These are phyloP conservation scores for Botrytis sinoallii DNA, from an alignment of 2,329 filamentous ascomycete genomes.

Conservation along the genomic window DNA sequence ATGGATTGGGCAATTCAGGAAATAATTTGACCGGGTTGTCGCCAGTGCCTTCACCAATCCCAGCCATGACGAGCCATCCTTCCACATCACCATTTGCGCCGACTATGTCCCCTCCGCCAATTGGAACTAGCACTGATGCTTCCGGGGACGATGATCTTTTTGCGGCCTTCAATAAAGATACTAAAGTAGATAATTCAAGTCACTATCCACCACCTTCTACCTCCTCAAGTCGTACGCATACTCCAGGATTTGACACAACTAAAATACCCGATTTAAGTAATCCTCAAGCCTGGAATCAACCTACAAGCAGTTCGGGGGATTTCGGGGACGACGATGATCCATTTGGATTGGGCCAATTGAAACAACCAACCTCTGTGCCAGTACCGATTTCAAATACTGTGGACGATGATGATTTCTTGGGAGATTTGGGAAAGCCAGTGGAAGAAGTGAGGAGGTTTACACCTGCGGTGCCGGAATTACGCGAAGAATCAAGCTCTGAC, in stretches of 20 bases:
- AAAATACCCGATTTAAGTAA: constrained; percentile 51
- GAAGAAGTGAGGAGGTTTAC: constrained; percentile 55
- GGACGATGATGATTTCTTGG: constrained; percentile 65
- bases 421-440: constrained; percentile 61
- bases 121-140: constrained; percentile 24
- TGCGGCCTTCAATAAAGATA: constrained; percentile 64
- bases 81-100: constrained; percentile 33
- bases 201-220: constrained; percentile 57
- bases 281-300: constrained; percentile 51
- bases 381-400: constrained; percentile 33
- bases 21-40: constrained; percentile 43
- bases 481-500: constrained; percentile 26
- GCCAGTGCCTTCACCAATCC: constrained; percentile 47
- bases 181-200: constrained; percentile 64
- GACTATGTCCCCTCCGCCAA: constrained; percentile 43
- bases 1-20: constrained; percentile 59
- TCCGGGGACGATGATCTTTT: constrained; percentile 61
- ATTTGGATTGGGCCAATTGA: constrained; percentile 71
- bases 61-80: constrained; percentile 43
- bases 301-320: constrained; percentile 26
- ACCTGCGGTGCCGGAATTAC: constrained; percentile 34
- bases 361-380: constrained; percentile 35
- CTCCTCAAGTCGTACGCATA: constrained; percentile 39
- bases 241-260: constrained; percentile 42
- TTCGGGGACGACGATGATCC: constrained; percentile 73